Evolutionary conservation across 192 early-diverging fungal genomes (phyloP).

Genomic region (Coemansia sp.): DNA sequence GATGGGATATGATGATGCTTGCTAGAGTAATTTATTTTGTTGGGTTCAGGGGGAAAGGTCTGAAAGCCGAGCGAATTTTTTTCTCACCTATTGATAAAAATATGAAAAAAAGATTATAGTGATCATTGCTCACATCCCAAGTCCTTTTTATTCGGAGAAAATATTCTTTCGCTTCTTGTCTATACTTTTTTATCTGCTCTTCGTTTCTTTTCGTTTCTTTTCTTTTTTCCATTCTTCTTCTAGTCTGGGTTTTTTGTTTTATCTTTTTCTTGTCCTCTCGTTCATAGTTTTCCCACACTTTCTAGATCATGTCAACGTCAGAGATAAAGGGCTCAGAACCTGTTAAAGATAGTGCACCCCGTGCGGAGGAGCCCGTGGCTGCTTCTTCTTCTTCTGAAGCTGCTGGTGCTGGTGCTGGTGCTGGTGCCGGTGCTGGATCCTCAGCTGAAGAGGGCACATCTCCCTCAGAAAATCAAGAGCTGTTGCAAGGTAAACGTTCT

Average conservation of each 20-base stretch:
- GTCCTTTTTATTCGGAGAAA: background rate
- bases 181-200: background rate
- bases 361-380: background rate
- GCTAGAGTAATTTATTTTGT: background rate
- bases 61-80: background rate
- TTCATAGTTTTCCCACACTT: slow-evolving; percentile 1
- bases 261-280: background rate
- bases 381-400: background rate
- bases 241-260: background rate
- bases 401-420: too few species aligned
- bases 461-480: slow-evolving; percentile 3
- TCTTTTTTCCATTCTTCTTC: background rate
- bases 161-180: background rate
- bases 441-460: slow-evolving; percentile 3
- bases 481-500: slow-evolving; percentile 7
- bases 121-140: background rate
- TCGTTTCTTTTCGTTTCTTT: slow-evolving; percentile 2
- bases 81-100: background rate
- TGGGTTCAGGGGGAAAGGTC: background rate
- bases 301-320: slow-evolving; percentile 28
- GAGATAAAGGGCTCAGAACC: slow-evolving; percentile 17
- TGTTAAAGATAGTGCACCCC: background rate
- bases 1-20: background rate
- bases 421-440: too few species aligned
- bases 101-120: background rate